Base-by-base conservation (phyloP, 2,329 filamentous ascomycete genomes). In the Aspergillus ruber region DNA sequence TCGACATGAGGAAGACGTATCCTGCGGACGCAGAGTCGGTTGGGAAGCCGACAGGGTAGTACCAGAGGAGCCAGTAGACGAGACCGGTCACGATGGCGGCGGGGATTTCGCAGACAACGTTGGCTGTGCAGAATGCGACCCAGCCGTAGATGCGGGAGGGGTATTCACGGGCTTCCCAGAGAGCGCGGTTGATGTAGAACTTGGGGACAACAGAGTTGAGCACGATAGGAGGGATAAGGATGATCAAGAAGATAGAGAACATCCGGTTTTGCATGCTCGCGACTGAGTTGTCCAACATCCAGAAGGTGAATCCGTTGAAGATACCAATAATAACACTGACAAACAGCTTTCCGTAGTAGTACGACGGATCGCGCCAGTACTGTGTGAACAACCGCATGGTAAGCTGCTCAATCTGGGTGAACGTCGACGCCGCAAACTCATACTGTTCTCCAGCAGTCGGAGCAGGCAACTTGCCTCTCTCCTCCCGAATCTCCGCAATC, bases 241-340 rank as follows among this genome's bases (percentile, higher is more conserved):
- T 75, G 51, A 84, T 78, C 18, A 87, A 57, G 66, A 86, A 88
- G 45, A 72, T 68, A 0, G 85, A 85, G 74, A 91, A 90, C 79
- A 90, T 84, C 56, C 85, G 79, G 67, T 87, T 82, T 61, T 90
- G 85, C 76, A 90, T 82, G 57, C 86, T 84, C 12, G 78, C 75
- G 42, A 86, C 73, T 0, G 74, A 77, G 63, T 83, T 74, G 2
- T 82, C 83, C 3, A 88, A 76, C 56, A 83, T 73, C 74, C 78
- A 89, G 70, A 88, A 90, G 3, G 85, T 88, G 68, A 88, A 89
- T 18, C 84, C 85, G 68, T 88, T 88, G 75, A 90, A 88, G 63
- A 89, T 81, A 13, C 84, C 86, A 40, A 86, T 75, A 51, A 88
- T 77, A 49, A 88, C 79, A 3, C 82, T 76, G 29, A 83, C 78